A percentile compares a stretch with the other conserved stretches of the same genome.
Evolutionary conservation across 2,329 filamentous ascomycete genomes (phyloP).

Genomic region (Penicillium psychrosexuale): DNA sequence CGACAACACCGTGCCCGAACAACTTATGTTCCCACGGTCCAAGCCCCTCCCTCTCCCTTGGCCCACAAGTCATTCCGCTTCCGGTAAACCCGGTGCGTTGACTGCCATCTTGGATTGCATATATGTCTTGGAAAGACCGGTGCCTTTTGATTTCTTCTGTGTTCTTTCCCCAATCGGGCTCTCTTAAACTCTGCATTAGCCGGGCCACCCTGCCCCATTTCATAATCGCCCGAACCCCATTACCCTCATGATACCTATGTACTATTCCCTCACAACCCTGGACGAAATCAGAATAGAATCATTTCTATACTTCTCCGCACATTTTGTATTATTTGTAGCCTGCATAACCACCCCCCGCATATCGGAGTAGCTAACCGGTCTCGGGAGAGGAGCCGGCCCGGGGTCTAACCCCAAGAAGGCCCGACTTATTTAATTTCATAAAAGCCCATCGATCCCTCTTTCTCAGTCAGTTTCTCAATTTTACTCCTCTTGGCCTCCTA

Average conservation of each 20-base stretch:
- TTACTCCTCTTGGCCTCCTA: background rate
- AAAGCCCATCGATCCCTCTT: background rate
- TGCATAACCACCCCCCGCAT: constrained; percentile 2
- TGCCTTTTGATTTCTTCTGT: constrained; percentile 17
- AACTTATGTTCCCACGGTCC: constrained; percentile 29
- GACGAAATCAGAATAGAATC: constrained; percentile 12
- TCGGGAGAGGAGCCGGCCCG: constrained; percentile 6
- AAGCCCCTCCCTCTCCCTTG: constrained; percentile 39
- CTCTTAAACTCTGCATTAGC: constrained; percentile 17
- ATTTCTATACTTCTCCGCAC: constrained; percentile 1
- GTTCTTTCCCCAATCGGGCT: constrained; percentile 7
- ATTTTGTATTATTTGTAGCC: background rate
- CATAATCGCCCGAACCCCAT: constrained; percentile 6
- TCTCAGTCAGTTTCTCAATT: too few relatives aligned
- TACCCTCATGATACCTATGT: constrained; percentile 16
- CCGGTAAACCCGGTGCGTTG: constrained; percentile 22
- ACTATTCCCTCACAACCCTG: constrained; percentile 9
- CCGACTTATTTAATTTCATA: background rate
- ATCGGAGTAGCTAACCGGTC: constrained; percentile 8
- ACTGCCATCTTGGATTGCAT: constrained; percentile 1
- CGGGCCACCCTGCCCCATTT: constrained; percentile 14
- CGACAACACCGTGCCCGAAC: constrained; percentile 37
- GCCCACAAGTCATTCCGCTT: constrained; percentile 44
- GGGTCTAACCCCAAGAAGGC: background rate
- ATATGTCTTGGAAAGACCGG: constrained; percentile 11